Conservation (phyloP, 2,329 filamentous ascomycete genomes). For the Talaromyces atroroseus region DNA sequence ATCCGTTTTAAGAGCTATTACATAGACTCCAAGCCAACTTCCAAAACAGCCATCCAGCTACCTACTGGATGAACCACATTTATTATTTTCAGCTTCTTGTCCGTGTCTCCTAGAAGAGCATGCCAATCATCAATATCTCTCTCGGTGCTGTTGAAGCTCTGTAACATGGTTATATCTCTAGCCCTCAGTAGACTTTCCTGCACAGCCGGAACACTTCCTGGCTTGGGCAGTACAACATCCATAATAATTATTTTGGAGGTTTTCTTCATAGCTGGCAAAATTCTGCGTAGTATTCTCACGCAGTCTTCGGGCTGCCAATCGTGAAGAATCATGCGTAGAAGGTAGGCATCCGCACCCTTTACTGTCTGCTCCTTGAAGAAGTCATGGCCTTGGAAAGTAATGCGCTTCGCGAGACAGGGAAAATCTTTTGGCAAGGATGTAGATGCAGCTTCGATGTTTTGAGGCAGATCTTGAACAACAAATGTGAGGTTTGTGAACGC, state of each 20-base stretch:
- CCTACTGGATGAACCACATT: constrained; percentile 19
- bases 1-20: neutral
- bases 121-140: constrained; percentile 26
- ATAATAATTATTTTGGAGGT: constrained; percentile 24
- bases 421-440: neutral
- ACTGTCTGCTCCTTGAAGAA: constrained; percentile 31
- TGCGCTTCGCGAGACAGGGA: constrained; percentile 7
- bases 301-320: constrained; percentile 34
- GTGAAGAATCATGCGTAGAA: constrained; percentile 35
- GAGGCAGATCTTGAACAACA: constrained; percentile 47
- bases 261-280: constrained; percentile 28
- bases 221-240: constrained; percentile 27
- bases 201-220: constrained; percentile 16
- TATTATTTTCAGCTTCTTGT: constrained; percentile 10
- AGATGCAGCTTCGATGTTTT: constrained; percentile 22
- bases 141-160: constrained; percentile 29
- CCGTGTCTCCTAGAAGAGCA: constrained; percentile 19
- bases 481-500: constrained; percentile 49
- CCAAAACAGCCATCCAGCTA: constrained; percentile 18
- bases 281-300: constrained; percentile 27
- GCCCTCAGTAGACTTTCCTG: constrained; percentile 20
- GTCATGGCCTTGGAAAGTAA: constrained; percentile 24
- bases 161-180: constrained; percentile 30
- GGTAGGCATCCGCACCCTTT: constrained; percentile 22
- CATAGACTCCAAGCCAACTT: neutral